Evolutionary conservation across 2,329 filamentous ascomycete genomes (phyloP).

Genomic region (Thermothelomyces thermophilus): DNA sequence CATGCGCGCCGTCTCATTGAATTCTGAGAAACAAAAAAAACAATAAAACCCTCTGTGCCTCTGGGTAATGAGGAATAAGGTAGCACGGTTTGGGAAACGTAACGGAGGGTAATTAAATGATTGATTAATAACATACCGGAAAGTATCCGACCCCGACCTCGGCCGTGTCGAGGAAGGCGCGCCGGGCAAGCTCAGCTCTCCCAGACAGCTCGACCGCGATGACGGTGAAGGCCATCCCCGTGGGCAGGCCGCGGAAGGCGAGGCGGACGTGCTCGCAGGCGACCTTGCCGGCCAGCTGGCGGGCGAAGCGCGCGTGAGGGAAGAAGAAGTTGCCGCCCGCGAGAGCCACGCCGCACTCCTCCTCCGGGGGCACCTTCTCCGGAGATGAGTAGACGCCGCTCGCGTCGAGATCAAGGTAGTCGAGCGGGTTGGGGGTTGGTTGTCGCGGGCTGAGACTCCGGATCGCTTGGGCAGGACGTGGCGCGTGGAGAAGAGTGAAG

Average conservation of each 20-base stretch:
- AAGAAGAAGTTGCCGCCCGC: neutral
- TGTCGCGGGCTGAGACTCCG: neutral
- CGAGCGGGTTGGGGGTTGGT: conserved; percentile 5
- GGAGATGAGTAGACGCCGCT: neutral
- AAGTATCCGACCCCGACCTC: conserved; percentile 6
- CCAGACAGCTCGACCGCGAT: neutral
- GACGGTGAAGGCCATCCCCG: neutral
- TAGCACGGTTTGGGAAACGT: no score
- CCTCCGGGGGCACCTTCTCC: neutral
- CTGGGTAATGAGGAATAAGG: no score
- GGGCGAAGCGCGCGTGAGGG: neutral
- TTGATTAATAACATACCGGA: neutral
- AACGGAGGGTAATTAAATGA: no score
- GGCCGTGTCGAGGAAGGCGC: neutral
- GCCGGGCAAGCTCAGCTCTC: neutral
- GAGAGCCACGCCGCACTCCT: neutral
- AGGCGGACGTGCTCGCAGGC: neutral
- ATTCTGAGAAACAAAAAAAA: neutral
- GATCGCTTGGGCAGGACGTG: neutral
- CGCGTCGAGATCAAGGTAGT: conserved; percentile 1
- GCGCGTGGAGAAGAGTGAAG: neutral
- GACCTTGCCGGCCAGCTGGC: neutral
- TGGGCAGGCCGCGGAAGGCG: neutral
- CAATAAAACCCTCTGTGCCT: no score
- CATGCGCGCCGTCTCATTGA: no score